Conservation (phyloP, 2,329 filamentous ascomycete species). For the Calonectria multiphialidica region DNA sequence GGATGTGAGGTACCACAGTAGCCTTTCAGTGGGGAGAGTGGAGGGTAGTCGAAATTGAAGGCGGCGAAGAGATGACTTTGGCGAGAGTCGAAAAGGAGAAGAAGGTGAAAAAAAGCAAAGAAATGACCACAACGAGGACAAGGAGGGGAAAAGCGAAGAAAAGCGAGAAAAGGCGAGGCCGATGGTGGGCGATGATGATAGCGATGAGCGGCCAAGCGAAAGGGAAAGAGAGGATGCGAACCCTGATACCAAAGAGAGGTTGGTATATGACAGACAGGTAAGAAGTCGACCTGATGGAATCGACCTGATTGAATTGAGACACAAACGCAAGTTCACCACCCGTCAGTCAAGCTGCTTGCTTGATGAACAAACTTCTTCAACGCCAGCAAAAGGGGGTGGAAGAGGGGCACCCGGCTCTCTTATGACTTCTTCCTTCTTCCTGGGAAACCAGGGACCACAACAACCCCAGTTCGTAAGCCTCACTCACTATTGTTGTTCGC, state of each 20-base stretch:
- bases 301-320: no score
- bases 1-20: neutral
- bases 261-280: conserved; percentile 4
- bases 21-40: conserved; percentile 10
- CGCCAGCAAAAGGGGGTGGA: conserved; percentile 14
- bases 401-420: conserved; percentile 18
- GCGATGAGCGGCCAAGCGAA: neutral
- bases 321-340: neutral
- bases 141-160: neutral
- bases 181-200: neutral
- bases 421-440: conserved; percentile 23
- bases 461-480: neutral
- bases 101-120: neutral
- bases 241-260: neutral
- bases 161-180: no score
- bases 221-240: conserved; percentile 11
- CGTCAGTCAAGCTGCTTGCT: neutral
- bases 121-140: neutral
- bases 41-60: conserved; percentile 13
- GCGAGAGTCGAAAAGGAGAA: conserved; percentile 16
- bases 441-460: neutral
- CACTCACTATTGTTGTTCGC: conserved; percentile 12
- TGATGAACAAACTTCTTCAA: conserved; percentile 16
- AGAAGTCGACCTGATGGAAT: conserved; percentile 31
- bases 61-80: conserved; percentile 26